These are phyloP conservation scores for Pleurotus platypus DNA, from an alignment of 768 basidiomycete genomes.

Conservation along the genomic window DNA sequence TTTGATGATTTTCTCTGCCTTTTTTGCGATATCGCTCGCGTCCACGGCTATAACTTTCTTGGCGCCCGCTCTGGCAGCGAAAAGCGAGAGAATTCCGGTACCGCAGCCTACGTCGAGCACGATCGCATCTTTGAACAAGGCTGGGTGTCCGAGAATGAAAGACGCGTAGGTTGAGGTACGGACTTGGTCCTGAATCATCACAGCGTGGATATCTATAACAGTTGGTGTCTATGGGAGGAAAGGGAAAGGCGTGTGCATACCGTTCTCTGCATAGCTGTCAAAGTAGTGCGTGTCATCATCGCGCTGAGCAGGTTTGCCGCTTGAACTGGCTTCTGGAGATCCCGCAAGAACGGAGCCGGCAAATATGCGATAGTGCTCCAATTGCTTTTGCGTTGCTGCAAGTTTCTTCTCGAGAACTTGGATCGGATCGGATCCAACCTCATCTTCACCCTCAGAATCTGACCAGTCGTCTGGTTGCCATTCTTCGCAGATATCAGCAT, in stretches of 20 bases:
- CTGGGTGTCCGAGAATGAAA: constrained; percentile 82
- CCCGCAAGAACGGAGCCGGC: constrained; percentile 42
- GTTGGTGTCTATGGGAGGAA: no score
- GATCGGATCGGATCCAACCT: constrained; percentile 43
- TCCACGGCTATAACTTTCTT: constrained; percentile 90
- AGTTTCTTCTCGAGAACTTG: constrained; percentile 61
- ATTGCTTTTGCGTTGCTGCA: constrained; percentile 50
- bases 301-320: constrained; percentile 29
- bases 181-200: constrained; percentile 96
- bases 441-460: constrained; percentile 50
- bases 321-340: constrained; percentile 27
- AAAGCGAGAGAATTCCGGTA: constrained; percentile 87
- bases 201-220: constrained; percentile 80
- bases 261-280: constrained; percentile 84
- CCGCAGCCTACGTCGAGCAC: constrained; percentile 98
- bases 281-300: constrained; percentile 97
- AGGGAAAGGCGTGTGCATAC: constrained; percentile 31
- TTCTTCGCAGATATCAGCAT: constrained; percentile 8
- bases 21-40: constrained; percentile 78
- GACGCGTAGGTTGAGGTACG: constrained; percentile 90
- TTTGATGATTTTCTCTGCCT: constrained; percentile 74
- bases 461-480: constrained; percentile 72
- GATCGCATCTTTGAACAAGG: constrained; percentile 75
- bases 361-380: constrained; percentile 59
- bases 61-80: constrained; percentile 87